Base-by-base conservation (phyloP, 2,329 filamentous ascomycete genomes). In the Alternaria brassicicola region DNA sequence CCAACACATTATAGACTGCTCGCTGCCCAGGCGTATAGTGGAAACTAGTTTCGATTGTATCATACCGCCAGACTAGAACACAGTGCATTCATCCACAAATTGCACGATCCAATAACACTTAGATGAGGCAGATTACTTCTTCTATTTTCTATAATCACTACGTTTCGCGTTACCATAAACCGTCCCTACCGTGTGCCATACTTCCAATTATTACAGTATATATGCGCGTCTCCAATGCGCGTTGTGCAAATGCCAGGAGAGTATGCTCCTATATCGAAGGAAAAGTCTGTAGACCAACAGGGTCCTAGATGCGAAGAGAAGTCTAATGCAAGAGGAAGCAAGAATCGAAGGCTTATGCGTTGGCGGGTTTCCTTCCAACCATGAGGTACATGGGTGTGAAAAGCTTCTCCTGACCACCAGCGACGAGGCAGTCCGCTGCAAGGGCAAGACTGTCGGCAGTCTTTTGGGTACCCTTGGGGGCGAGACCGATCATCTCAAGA, bases 341-440 rank as follows among this genome's bases (percentile, higher is more conserved):
- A 60, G 51, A 62, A 58, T 41, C 21, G 23, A 56, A 50, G 31
- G 31, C 62, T 57, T 71, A 76, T 49, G 73, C 72, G 31, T 69
- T 51, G 12, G 62, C 67, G n/a, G 94, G 92, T 85, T 97, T 97
- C 80, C 91, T 88, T 61, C 88, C 94, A 59, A 97, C 87, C 92
- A 97, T 97, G 74, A 98, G 83, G 81, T 97, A 97, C 94, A 98
- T 98, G 55, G 94, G 94, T 1, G 94, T 98, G 81, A 98, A 98
- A n/a, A 98, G 85, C 78, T 96, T 91, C 82, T 93, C 85, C 77
- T 88, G 86, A 33, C 88, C 94, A 79, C 94, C 94, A 46, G 91
- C 92, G 21, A 97, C 93, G 50, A 98, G 83, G 70, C 87, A 90
- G 78, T 97, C 93, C 10, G 87, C 93, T 30, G 92, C 93, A 57